Evolutionary conservation across 108 stramenopile genomes (phyloP).

Genomic region (Cylindrotheca closterium): DNA sequence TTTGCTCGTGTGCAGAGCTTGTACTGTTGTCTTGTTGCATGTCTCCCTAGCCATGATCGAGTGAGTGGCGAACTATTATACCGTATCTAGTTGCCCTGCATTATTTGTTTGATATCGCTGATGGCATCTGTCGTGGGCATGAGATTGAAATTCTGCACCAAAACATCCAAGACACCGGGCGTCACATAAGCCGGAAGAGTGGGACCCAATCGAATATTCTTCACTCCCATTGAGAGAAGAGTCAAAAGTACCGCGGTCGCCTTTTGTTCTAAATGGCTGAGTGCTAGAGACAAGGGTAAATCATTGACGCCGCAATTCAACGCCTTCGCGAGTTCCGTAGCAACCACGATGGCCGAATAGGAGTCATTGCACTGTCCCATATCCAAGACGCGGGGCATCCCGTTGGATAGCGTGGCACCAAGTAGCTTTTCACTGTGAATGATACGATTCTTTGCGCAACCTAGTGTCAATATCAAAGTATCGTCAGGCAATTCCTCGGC

Average conservation of each 20-base stretch:
- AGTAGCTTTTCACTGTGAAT: slow-evolving; percentile 54
- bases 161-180: slow-evolving; percentile 58
- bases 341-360: slow-evolving; percentile 79
- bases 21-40: too few relatives aligned
- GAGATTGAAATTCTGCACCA: slow-evolving; percentile 68
- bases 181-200: slow-evolving; percentile 70
- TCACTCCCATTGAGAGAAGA: slow-evolving; percentile 70
- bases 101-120: slow-evolving; percentile 58
- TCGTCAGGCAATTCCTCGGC: slow-evolving; percentile 72
- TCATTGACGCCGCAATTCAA: slow-evolving; percentile 71
- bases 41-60: too few relatives aligned
- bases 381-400: slow-evolving; percentile 79
- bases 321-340: slow-evolving; percentile 80
- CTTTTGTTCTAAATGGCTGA: slow-evolving; percentile 80
- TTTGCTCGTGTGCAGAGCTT: too few relatives aligned
- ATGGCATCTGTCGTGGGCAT: slow-evolving; percentile 58
- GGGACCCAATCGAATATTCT: slow-evolving; percentile 83
- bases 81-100: slow-evolving; percentile 52
- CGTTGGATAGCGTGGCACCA: slow-evolving; percentile 52
- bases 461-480: slow-evolving; percentile 72
- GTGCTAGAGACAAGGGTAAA: slow-evolving; percentile 61
- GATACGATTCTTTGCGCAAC: slow-evolving; percentile 84
- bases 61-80: too few relatives aligned
- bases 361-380: slow-evolving; percentile 90
- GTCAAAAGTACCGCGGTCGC: slow-evolving; percentile 84